Evolutionary conservation across 192 early-diverging fungal species (phyloP).

Genomic region (Rhizoclosmatium globosum): DNA sequence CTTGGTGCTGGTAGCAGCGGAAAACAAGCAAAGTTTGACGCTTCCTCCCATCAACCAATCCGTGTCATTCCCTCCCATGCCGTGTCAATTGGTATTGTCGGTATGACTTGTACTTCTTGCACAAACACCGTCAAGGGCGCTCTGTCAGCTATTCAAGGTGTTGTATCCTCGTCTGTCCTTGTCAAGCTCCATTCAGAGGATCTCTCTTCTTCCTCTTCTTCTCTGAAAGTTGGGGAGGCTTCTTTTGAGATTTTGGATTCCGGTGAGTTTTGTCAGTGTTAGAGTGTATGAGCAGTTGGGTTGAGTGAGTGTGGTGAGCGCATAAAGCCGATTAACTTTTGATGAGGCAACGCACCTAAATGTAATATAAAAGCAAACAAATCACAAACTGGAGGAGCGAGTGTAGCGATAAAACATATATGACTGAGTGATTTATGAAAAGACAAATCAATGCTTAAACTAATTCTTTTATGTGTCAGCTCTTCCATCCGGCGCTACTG

Average conservation of each 20-base stretch:
- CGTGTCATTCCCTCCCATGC: not conserved
- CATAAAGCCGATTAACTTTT: too few species aligned
- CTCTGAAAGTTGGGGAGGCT: not conserved
- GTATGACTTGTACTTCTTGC: conserved; percentile 95
- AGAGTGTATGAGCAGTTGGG: not conserved
- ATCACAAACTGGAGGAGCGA: too few species aligned
- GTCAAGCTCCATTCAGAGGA: not conserved
- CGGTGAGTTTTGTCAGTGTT: not conserved
- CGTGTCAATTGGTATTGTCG: conserved; percentile 67
- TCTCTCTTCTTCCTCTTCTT: not conserved
- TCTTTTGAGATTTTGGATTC: conserved; percentile 3
- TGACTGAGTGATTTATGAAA: not conserved
- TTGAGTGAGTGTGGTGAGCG: too few species aligned
- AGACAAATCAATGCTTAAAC: not conserved
- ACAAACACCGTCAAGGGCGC: conserved; percentile 75
- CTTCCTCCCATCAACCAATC: not conserved
- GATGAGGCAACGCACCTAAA: too few species aligned
- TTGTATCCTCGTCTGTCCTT: not conserved
- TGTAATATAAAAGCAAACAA: too few species aligned
- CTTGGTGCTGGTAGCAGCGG: not conserved
- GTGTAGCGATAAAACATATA: not conserved
- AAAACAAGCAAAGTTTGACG: not conserved
- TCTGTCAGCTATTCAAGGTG: conserved; percentile 7
- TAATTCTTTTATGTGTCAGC: not conserved
- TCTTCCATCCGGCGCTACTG: not conserved